Evolutionary conservation across 2,329 filamentous ascomycete species (phyloP).

Genomic region (Delphinella strobiligena): DNA sequence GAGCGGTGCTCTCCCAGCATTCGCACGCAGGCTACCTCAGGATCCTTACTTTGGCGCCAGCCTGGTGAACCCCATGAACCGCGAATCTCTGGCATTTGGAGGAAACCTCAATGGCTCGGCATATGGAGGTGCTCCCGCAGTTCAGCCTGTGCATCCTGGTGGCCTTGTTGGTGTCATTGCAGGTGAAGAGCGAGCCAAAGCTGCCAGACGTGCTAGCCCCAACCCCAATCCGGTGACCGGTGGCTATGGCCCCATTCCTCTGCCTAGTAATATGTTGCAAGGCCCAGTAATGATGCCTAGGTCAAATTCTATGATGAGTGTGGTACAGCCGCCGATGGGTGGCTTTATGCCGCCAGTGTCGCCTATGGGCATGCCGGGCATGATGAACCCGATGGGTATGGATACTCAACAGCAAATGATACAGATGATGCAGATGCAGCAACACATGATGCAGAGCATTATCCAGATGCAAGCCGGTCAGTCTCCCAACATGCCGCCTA

Average conservation of each 20-base stretch:
- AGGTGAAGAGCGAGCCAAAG: constrained; percentile 66
- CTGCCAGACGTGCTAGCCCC: constrained; percentile 67
- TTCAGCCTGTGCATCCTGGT: constrained; percentile 45
- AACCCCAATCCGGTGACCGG: constrained; percentile 30
- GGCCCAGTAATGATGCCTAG: constrained; percentile 15
- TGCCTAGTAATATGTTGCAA: constrained; percentile 20
- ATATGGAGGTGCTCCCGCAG: constrained; percentile 12
- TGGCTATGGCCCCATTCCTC: constrained; percentile 10
- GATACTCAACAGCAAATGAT: constrained; percentile 20
- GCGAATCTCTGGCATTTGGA: constrained; percentile 60
- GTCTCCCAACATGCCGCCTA: constrained; percentile 10
- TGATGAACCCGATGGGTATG: constrained; percentile 5
- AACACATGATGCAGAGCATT: constrained; percentile 28
- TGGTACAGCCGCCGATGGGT: constrained; percentile 17
- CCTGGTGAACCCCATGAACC: constrained; percentile 56
- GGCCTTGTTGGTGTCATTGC: constrained; percentile 83
- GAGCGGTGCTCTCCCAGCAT: constrained; percentile 52
- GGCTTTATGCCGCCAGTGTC: constrained; percentile 9
- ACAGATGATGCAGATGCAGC: constrained; percentile 27
- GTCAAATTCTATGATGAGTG: constrained; percentile 21
- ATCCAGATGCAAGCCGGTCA: constrained; percentile 24
- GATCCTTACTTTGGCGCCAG: constrained; percentile 78
- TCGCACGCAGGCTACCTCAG: constrained; percentile 68
- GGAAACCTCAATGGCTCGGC: constrained; percentile 24
- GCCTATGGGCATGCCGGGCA: constrained; percentile 3